Base-by-base conservation (phyloP, 495 filamentous ascomycete genomes). In the Aspergillus kassunensis region DNA sequence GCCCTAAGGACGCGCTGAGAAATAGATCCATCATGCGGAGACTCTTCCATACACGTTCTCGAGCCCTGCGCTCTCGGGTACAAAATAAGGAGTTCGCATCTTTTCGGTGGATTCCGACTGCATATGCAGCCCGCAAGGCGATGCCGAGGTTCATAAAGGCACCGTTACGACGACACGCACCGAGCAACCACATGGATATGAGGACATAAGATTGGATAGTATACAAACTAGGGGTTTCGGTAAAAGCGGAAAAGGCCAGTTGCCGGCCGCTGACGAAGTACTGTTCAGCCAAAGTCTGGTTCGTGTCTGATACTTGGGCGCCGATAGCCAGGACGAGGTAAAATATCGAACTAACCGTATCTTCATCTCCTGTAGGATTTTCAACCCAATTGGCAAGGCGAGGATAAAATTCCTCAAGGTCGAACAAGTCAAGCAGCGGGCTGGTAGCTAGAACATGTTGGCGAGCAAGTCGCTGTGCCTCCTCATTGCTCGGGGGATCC, bases 41-140 rank as follows among this genome's bases (percentile, higher is more conserved):
- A 55, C 80, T 83, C 57, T 80, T 83, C 81, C 81, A 85, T 0
- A 83, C 70, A 12, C 76, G 71, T 44, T 85, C 81, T 49, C 81
- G 69, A n/a, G 71, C 65, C 47, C 66, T 62, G 25, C 77, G 72
- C 18, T 76, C 67, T 2, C 72, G 68, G 1, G 67, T 56, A 41
- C 76, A 80, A 54, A 84, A 85, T 1, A 79, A 65, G 5, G 77
- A 68, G 58, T 84, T 84, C 16, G 81, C 79, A 29, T 81, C 80
- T 33, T 77, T 80, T n/a, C 80, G 63, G 56, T 85, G 81, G 23
- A 85, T 66, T 2, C 81, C 81, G 18, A 85, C 78, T 0, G 80
- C 78, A 48, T 81, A 82, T 0, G 80, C 80, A 5, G 80, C 80
- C 9, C 81, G 72, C 0, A 77, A 68, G 4, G 81, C 81, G 33